phyloP scores from a whole-genome alignment of 139 green algal species.

The Pleodorina starrii region DNA sequence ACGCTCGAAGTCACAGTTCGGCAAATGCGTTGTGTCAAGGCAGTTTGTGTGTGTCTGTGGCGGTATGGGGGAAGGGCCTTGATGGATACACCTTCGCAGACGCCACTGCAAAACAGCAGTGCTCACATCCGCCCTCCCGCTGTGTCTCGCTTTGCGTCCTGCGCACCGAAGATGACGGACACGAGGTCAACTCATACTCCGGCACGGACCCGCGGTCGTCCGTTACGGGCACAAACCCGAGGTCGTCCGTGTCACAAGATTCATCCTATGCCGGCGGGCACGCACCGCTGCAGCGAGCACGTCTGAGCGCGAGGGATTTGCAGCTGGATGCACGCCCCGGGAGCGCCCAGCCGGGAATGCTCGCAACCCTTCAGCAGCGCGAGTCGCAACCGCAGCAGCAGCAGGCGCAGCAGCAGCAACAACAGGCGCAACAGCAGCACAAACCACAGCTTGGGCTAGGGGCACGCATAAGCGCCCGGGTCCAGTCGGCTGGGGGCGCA shows the following conservation, averaged over 20 bases:
- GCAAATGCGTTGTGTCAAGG: too few species aligned
- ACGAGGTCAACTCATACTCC: slow-evolving; percentile 27
- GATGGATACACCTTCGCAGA: too few species aligned
- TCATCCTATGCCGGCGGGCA: background rate
- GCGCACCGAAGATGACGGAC: background rate
- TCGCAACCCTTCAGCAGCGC: too few species aligned
- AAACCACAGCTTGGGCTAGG: too few species aligned
- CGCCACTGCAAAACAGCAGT: too few species aligned
- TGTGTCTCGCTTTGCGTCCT: too few species aligned
- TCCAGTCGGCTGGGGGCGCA: background rate
- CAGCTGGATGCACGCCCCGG: background rate
- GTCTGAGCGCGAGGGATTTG: background rate
- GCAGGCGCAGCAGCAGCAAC: background rate
- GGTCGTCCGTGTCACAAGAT: background rate
- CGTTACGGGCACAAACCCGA: too few species aligned
- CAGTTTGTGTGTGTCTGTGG: too few species aligned
- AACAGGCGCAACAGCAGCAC: background rate
- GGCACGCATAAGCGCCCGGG: background rate
- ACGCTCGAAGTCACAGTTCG: too few species aligned
- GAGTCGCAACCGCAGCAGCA: background rate
- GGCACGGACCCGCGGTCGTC: background rate
- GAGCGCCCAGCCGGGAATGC: background rate
- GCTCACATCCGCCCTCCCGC: too few species aligned
- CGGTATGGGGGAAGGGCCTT: too few species aligned
- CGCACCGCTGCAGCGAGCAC: background rate